Base-by-base conservation (phyloP, 257 asterid species). In the Penstemon eatonii region DNA sequence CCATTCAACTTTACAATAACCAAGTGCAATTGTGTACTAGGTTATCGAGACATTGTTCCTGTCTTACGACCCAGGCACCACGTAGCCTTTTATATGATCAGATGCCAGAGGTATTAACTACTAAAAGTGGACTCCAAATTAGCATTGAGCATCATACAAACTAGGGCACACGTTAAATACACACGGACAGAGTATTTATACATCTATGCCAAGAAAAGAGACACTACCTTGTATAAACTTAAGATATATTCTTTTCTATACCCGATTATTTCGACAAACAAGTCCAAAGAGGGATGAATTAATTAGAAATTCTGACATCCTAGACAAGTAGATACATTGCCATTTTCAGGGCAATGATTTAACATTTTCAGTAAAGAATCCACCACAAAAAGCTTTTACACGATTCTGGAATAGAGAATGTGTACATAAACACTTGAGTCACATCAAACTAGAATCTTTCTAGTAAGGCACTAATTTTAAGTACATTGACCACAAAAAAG, bases 401-500 rank as follows among this genome's bases (percentile, higher is more conserved):
- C 40, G 51, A 13, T 44, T 52, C 75, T n/a, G 40, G 46, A 38
- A 46, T 40, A 60, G 51, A 60, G 58, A 69, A 42, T 68, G 64
- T 12, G 63, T 50, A 52, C 49, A 70, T 25, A 56, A 65, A 56
- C 50, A 71, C 39, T 67, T 56, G 15, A 69, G 75, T 74, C 76
- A 61, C 69, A 78, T 62, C 75, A 64, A 11, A 57, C 45, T 53
- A 69, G 72, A 73, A 63, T 63, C 58, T 63, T 68, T 45, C 72
- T 62, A 42, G 47, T 46, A 61, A 62, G 61, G 65, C 56, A 57
- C 56, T 70, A 73, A 70, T 69, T 36, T 51, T 55, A 49, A 37
- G 42, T 69, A 65, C 56, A 59, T 43, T 49, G 9, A 57, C 68
- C 59, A 61, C 61, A 13, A 53, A 33, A 25, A 65, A 52, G 44